Conservation (phyloP, 495 filamentous ascomycete genomes). For the Rhizodiscina lignyota region DNA sequence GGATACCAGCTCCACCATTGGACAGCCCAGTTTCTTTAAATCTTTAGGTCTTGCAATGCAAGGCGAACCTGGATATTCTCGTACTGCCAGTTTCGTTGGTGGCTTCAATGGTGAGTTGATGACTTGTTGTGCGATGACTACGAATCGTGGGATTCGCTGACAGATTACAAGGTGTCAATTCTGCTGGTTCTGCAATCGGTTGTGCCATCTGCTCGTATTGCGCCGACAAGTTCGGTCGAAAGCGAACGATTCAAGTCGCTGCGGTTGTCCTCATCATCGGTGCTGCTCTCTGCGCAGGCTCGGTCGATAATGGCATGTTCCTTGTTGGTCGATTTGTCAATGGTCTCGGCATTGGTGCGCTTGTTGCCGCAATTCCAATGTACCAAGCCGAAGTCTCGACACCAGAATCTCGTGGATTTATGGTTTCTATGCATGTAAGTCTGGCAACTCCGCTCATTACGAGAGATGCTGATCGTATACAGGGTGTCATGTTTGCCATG, state of each 20-base stretch:
- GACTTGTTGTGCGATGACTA: no score
- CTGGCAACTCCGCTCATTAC: no score
- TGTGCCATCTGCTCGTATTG: constrained; percentile 3
- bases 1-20: not conserved
- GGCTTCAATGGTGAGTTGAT: not conserved
- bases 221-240: constrained; percentile 7
- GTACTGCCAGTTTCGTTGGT: not conserved
- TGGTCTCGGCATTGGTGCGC: constrained; percentile 7
- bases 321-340: constrained; percentile 8
- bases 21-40: not conserved
- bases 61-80: not conserved
- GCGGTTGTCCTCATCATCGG: constrained; percentile 8
- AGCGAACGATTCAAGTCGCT: constrained; percentile 11
- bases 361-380: constrained; percentile 8
- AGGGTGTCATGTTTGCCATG: constrained; percentile 7
- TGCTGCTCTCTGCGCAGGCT: constrained; percentile 5
- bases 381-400: constrained; percentile 10
- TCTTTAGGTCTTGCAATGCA: not conserved
- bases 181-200: constrained; percentile 6
- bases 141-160: no score
- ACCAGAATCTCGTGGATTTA: constrained; percentile 9
- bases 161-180: no score
- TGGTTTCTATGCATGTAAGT: constrained; percentile 11
- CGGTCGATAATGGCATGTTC: constrained; percentile 9
- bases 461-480: no score